A percentile compares a stretch with the other conserved stretches of the same genome.
Conservation (phyloP, 106 monocot genomes). For the Dioscorea dumetorum region DNA sequence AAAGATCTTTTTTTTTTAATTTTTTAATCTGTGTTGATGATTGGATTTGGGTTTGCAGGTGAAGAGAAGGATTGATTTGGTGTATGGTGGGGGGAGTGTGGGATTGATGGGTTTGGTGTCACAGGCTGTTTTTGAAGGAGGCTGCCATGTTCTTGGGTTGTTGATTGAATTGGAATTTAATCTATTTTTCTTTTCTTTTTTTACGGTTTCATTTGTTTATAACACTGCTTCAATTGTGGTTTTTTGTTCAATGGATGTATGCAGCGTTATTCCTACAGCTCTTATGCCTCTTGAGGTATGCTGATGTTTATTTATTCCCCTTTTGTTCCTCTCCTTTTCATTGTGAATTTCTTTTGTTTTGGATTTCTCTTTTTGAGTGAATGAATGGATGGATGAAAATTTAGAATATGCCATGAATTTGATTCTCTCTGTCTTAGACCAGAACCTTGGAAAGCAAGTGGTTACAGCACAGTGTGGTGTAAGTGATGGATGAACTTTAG, state of each 20-base stretch:
- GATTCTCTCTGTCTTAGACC: no score
- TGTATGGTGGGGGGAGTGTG: constrained; percentile 87
- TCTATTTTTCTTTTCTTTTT: not conserved
- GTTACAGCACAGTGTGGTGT: no score
- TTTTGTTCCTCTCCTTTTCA: not conserved
- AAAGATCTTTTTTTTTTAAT: not conserved
- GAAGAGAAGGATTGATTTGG: constrained; percentile 61
- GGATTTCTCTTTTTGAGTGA: no score
- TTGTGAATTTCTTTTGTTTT: not conserved
- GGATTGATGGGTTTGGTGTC: constrained; percentile 90
- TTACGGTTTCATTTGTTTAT: not conserved
- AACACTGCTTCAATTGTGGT: not conserved
- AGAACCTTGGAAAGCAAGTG: no score
- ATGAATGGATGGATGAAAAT: no score
- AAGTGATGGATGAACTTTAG: no score
- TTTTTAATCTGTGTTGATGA: constrained; percentile 5
- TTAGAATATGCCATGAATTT: no score
- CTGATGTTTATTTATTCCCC: not conserved
- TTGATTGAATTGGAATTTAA: not conserved
- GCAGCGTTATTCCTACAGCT: constrained; percentile 81
- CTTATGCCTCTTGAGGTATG: constrained; percentile 75
- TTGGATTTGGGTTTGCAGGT: constrained; percentile 37
- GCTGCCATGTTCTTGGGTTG: constrained; percentile 82
- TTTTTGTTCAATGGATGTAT: constrained; percentile 3
- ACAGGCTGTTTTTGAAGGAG: constrained; percentile 67